These are phyloP conservation scores for Bombardia bombarda DNA, from an alignment of 495 filamentous ascomycete genomes.

Conservation along the genomic window DNA sequence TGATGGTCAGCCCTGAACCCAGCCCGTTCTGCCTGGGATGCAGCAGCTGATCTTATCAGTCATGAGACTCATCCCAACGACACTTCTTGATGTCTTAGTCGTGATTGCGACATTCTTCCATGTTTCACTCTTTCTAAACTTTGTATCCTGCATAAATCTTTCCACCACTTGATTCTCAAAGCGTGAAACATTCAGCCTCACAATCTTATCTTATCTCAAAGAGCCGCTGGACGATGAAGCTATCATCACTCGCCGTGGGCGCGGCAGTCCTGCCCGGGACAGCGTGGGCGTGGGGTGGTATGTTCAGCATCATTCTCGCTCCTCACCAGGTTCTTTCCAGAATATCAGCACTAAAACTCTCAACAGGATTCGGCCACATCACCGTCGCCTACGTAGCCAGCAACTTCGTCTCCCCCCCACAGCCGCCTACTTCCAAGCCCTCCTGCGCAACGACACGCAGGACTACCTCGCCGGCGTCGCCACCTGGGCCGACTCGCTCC, in stretches of 20 bases:
- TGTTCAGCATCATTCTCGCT: neutral
- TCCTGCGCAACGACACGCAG: constrained; percentile 36
- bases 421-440: constrained; percentile 30
- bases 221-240: constrained; percentile 13
- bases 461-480: constrained; percentile 53
- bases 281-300: constrained; percentile 25
- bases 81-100: too few relatives aligned
- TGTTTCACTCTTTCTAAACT: too few relatives aligned
- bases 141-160: too few relatives aligned
- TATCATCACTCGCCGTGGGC: constrained; percentile 13
- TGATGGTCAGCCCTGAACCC: too few relatives aligned
- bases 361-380: constrained; percentile 49
- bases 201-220: too few relatives aligned
- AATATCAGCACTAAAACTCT: neutral
- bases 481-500: constrained; percentile 57
- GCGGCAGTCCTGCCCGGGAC: constrained; percentile 8
- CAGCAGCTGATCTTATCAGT: too few relatives aligned
- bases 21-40: too few relatives aligned
- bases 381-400: constrained; percentile 48
- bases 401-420: constrained; percentile 36
- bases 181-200: too few relatives aligned
- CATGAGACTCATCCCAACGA: too few relatives aligned
- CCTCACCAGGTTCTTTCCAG: too few relatives aligned
- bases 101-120: too few relatives aligned
- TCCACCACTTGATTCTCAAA: too few relatives aligned